Evolutionary conservation across 768 basidiomycete genomes (phyloP), one percentile per base, ranked within the genome.

Genomic region (Suillus americanus): DNA sequence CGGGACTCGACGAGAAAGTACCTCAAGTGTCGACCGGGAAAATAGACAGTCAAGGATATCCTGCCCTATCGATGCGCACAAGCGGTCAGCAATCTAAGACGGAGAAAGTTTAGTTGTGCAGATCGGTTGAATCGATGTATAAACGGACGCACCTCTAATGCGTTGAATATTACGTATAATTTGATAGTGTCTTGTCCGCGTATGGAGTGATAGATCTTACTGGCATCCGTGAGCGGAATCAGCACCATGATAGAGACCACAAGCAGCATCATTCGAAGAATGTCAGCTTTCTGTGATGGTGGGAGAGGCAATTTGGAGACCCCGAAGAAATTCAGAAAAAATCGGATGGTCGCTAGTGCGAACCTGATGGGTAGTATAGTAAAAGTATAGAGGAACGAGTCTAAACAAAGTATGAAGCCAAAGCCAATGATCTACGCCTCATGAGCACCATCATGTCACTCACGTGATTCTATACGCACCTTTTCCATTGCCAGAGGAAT

Each of bases 131-230:
- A 20, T 20, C 20, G 20, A 51, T 12, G 3, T n/a, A 28, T 5
- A 13, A 68, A n/a, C 25, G 33, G 61, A 74, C 88, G 64, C 76
- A 97, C 97, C 85, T 99, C 97, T 8, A 99, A 83, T 13, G 95
- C 96, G 75, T 98, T 99, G 79, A 98, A 99, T 60, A 99, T 97
- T 65, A 99, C 97, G 79, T 99, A 99, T 57, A 99, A 78, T 79
- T 99, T 99, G 80, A 99, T 97, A 3, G 95, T 97, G 70, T 99
- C 97, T 77, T 99, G 97, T 0, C 96, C 97, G 25, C 97, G 89
- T 62, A 99, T 98, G 18, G 90, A 91, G 72, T 99, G 97, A 71
- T 99, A 99, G 69, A 99, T 97, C 80, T 96, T 95, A 77, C 95
- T 97, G 12, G 95, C 92, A 73, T 99, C 97, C 8, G 96, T 95